Percentiles rank a stretch among this genome's conserved stretches.
These are phyloP conservation scores for Coniochaeta hoffmannii DNA, from an alignment of 2,329 filamentous ascomycete species.

Conservation along the genomic window DNA sequence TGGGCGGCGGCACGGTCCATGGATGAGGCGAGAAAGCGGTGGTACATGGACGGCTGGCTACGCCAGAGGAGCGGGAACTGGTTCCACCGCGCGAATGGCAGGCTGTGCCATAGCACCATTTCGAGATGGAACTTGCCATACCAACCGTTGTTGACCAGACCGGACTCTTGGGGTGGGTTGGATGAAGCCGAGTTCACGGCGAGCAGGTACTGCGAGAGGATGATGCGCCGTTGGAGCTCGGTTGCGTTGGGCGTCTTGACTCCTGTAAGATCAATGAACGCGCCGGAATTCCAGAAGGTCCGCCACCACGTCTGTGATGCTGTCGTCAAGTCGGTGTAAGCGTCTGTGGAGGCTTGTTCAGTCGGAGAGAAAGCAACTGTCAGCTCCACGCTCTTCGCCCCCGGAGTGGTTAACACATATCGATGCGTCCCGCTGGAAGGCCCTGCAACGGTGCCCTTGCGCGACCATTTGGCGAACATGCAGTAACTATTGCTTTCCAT, in stretches of 20 bases:
- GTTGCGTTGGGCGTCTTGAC: constrained; percentile 30
- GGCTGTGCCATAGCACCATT: constrained; percentile 46
- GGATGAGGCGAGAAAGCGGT: constrained; percentile 33
- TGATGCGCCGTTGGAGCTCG: constrained; percentile 43
- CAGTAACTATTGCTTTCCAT: constrained; percentile 35
- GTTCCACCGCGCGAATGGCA: constrained; percentile 43
- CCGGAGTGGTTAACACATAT: constrained; percentile 27
- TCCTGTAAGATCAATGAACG: constrained; percentile 41
- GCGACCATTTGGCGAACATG: constrained; percentile 29
- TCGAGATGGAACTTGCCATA: constrained; percentile 50
- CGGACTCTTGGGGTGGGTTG: constrained; percentile 36
- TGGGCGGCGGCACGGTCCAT: constrained; percentile 27
- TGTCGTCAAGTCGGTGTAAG: constrained; percentile 18
- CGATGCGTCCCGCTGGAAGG: constrained; percentile 30
- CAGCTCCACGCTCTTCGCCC: constrained; percentile 18
- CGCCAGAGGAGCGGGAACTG: constrained; percentile 36
- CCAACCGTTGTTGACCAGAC: constrained; percentile 48
- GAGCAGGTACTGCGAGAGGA: constrained; percentile 45
- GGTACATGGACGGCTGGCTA: constrained; percentile 37
- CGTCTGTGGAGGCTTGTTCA: constrained; percentile 13
- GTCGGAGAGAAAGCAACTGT: constrained; percentile 24
- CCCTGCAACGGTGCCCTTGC: constrained; percentile 22
- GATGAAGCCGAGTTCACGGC: constrained; percentile 43
- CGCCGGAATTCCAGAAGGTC: constrained; percentile 40
- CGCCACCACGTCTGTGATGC: constrained; percentile 36